These are phyloP conservation scores for Wallacemonas sp. DNA, from an alignment of 208 protist genomes.

Conservation along the genomic window DNA sequence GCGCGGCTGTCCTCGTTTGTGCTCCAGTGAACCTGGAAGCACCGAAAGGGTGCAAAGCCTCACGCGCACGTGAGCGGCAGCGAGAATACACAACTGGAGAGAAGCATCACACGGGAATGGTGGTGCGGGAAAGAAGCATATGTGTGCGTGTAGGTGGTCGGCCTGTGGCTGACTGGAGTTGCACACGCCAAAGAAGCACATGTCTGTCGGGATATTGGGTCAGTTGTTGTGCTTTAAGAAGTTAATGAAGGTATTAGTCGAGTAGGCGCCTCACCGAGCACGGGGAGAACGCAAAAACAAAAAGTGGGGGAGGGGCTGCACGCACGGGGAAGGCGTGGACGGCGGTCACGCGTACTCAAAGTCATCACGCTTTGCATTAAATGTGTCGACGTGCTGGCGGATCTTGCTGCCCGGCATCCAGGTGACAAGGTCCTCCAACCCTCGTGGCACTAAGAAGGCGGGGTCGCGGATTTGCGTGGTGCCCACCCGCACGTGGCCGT, in stretches of 20 bases:
- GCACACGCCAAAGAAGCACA: background rate
- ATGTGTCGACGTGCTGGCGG: slow-evolving; percentile 83
- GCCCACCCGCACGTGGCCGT: slow-evolving; percentile 89
- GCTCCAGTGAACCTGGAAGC: no score
- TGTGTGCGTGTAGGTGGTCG: no score
- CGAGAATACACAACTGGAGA: no score
- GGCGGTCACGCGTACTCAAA: slow-evolving; percentile 59
- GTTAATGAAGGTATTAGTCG: background rate
- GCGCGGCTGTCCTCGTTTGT: no score
- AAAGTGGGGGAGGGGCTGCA: background rate
- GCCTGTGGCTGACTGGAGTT: no score
- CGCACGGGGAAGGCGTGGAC: background rate
- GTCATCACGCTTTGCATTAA: slow-evolving; percentile 86
- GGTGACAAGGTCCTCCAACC: slow-evolving; percentile 83
- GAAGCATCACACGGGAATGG: no score
- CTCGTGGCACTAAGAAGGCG: slow-evolving; percentile 84
- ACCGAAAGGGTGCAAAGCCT: no score
- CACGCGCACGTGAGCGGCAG: no score
- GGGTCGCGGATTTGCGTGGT: slow-evolving; percentile 87
- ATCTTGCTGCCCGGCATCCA: slow-evolving; percentile 92
- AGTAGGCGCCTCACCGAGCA: no score
- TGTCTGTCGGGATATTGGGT: background rate
- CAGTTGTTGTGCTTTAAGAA: no score
- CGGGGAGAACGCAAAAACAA: slow-evolving; percentile 6
- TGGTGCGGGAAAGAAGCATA: no score